Percentiles rank a stretch among this genome's conserved stretches.
These are phyloP conservation scores for Rhynchosporium secalis DNA, from an alignment of 2,329 filamentous ascomycete genomes.

Conservation along the genomic window DNA sequence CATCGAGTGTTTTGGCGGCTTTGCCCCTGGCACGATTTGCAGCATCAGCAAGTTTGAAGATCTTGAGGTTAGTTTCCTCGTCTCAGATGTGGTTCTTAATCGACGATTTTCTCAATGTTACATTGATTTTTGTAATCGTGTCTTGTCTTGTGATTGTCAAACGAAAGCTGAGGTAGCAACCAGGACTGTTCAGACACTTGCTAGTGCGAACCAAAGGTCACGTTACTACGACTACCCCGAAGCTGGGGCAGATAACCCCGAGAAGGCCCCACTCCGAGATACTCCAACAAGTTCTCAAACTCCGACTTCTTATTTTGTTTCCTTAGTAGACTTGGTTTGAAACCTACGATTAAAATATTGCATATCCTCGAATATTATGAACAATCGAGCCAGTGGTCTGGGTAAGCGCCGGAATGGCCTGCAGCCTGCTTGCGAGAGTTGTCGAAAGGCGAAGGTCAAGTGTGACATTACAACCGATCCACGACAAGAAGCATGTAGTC, in stretches of 20 bases:
- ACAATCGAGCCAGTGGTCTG: not conserved
- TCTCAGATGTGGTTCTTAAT: too few species aligned
- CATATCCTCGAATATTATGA: not conserved
- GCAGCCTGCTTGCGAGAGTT: slow-evolving; percentile 26
- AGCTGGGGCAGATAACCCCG: not conserved
- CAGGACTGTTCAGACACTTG: too few species aligned
- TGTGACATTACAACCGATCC: slow-evolving; percentile 19
- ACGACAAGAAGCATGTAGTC: slow-evolving; percentile 11
- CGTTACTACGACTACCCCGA: not conserved
- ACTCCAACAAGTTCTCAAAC: not conserved
- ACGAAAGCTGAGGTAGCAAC: too few species aligned
- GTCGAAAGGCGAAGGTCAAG: slow-evolving; percentile 26
- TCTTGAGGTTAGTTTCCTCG: too few species aligned
- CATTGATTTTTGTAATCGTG: too few species aligned
- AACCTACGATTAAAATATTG: not conserved
- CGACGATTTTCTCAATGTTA: too few species aligned
- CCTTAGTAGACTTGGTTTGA: not conserved
- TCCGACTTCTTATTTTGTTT: not conserved
- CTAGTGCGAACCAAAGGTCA: too few species aligned
- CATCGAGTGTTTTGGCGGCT: too few species aligned
- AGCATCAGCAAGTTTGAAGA: too few species aligned
- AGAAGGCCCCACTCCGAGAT: not conserved
- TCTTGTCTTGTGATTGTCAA: too few species aligned
- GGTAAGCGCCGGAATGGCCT: slow-evolving; percentile 26
- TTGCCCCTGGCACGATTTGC: too few species aligned